Base-by-base conservation (phyloP, 768 basidiomycete species). In the Russula sp. region DNA sequence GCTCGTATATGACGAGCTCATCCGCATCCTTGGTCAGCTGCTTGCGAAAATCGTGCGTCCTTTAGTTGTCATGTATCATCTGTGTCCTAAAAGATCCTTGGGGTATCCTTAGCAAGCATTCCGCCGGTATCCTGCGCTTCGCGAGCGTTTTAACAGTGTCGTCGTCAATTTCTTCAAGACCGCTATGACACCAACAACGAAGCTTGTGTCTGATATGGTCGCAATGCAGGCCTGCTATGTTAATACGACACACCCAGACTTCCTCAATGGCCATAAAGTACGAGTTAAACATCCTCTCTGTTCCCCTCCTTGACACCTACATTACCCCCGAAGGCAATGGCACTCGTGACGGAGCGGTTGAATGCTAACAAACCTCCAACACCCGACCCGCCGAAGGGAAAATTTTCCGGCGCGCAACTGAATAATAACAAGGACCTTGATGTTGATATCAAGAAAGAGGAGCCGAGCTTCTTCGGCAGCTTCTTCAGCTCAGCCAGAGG, bases 171-270 rank as follows among this genome's bases (percentile, higher is more conserved):
- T 97, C 77, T 96, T 97, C 85, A 97, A 96, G 80, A 82, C 80
- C 54, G 77, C 92, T 20, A 98, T 99, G 97, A 77, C 75, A 13
- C 97, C 97, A 4, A 99, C 97, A 40, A 93, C 87, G 66, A 98
- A 98, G 75, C 84, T 99, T 51, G 96, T 99, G 13, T 73, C 82
- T 10, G 96, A 99, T 69, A 84, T 99, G 79, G 94, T 98, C 56
- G 75, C 91, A 89, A 98, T 98, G 94, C 96, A 98, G 78, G 94
- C 95, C 42, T 96, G 94, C 74, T 99, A 98, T 73, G 89, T 99
- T 70, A 99, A 99, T 77, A 98, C 97, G 14, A 98, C 96, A 1
- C 97, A 99, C 73, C 97, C 97, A 1, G 97, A 99, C 76, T 98
- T 99, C 78, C 84, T 99, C 72, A 91, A 86, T 65, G 97, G 97